Evolutionary conservation across 2,329 filamentous ascomycete species (phyloP), one percentile per base, ranked within the genome.

Genomic region (Fusarium haematococcum): DNA sequence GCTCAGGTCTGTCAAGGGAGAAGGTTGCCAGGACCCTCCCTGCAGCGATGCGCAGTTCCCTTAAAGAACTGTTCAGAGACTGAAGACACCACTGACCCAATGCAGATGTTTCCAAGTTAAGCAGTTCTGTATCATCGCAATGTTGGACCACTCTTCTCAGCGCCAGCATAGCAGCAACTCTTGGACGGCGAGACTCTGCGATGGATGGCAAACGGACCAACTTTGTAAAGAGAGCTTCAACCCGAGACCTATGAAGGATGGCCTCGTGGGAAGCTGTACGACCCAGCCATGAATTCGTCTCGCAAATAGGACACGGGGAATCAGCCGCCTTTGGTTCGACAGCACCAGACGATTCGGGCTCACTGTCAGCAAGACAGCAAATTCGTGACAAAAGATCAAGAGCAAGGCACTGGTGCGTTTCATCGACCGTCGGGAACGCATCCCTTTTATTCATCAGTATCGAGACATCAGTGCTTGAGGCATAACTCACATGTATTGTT

Each of bases 41-140:
- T 67, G 95, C 93, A 41, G 93, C 93, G 76, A 98, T 90, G 35
- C 96, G 91, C 32, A 98, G 85, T 80, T 98, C 97, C 79, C 96
- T 90, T 23, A 95, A 83, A 2, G 95, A 97, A 81, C 95, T 97
- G 73, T 92, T 92, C 43, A 98, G 85, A 1, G 93, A 94, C 75
- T 93, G 90, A 6, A 98, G 84, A 79, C 95, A 95, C 90, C 94
- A 96, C 78, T 95, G 92, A 0, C 94, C 95, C 45, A 94, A 84
- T 1, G 84, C 81, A 10, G 94, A 95, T 1, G 84, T 86, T 68
- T 92, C 89, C 3, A 98, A 84, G 73, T 94, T 90, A 33, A 96
- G 84, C 63, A 93, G 85, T 5, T 87, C 85, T 0, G 85, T 72
- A 62, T 90, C 87, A 18, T 86, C 84, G 5, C 91, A 91, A 81